Evolutionary conservation across 805 yeast species (phyloP), one percentile per base, ranked within the genome.

Genomic region (Clavispora phyllophila): DNA sequence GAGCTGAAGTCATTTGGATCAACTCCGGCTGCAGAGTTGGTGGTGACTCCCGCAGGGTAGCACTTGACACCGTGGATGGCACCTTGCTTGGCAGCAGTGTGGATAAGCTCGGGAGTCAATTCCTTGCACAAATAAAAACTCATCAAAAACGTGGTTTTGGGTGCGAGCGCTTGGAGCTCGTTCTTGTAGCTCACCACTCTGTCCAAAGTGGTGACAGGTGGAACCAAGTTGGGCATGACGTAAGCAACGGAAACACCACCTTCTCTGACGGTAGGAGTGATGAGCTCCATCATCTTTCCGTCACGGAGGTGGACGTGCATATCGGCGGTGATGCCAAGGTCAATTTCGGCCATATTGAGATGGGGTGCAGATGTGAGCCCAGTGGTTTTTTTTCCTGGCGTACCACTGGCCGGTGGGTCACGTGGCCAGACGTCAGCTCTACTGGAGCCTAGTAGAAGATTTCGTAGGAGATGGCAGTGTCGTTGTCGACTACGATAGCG

Each of bases 1-100:
- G 76, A 81, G 37, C 84, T 77, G 65, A 93, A 93, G 57, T 91
- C 96, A 55, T 89, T 87, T 19, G 95, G 95, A 61, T 86, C 93
- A 19, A 93, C 96, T 39, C 99, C 99, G 3, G 83, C 86, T 38
- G 77, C 65, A 9, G 96, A 88, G 68, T 93, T 93, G 31, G 99
- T 93, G n/a, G 99, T 93, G 25, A 93, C 99, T 36, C 99, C 99
- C 2, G 98, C 97, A 33, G 99, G 99, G 62, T 93, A 93, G 61
- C 96, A 89, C 63, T 93, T 93, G 52, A 93, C 87, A 43, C 99
- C 99, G 24, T 81, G 73, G 42, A 91, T 81, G 29, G 79, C 81
- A 1, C 82, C 82, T 14, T 65, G 56, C 42, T 71, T 59, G 7
- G 90, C 95, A 27, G 97, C 98, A 48, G 79, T 76, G 42, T 78